phyloP scores from a whole-genome alignment of 805 yeast genomes.

The Cyberlindnera petersonii region DNA sequence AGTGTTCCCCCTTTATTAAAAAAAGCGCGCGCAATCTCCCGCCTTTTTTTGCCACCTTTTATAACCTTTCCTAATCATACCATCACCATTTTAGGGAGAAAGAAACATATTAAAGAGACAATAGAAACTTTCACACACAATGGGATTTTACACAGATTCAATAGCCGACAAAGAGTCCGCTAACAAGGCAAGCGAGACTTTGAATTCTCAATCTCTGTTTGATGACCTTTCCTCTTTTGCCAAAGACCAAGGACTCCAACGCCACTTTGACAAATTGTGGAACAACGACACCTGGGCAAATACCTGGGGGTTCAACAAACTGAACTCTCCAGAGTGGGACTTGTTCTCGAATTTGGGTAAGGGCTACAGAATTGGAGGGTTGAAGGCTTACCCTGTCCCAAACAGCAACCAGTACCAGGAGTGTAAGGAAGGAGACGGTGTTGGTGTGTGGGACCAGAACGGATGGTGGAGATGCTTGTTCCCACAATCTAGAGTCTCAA shows the following conservation, averaged over 20 bases:
- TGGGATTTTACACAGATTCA: slow-evolving; percentile 21
- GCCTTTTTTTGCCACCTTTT: too few species aligned
- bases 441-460: slow-evolving; percentile 73
- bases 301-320: slow-evolving; percentile 4
- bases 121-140: too few species aligned
- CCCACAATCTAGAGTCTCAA: slow-evolving; percentile 46
- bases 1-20: too few species aligned
- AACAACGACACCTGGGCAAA: slow-evolving; percentile 8
- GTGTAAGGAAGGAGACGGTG: slow-evolving; percentile 64
- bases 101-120: too few species aligned
- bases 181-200: slow-evolving; percentile 9
- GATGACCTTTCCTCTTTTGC: slow-evolving; percentile 2
- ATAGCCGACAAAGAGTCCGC: slow-evolving; percentile 13
- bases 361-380: slow-evolving; percentile 31
- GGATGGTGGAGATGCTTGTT: slow-evolving; percentile 93
- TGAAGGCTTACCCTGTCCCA: slow-evolving; percentile 56
- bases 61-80: too few species aligned
- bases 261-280: slow-evolving; percentile 8
- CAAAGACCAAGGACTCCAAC: slow-evolving; percentile 4
- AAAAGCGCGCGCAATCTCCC: too few species aligned
- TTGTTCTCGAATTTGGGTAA: slow-evolving; percentile 12
- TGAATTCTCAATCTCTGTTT: too few species aligned
- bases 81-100: too few species aligned
- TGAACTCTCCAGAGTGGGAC: slow-evolving; percentile 13
- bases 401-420: slow-evolving; percentile 51